Base-by-base conservation (phyloP, 1,284 basidiomycete genomes). In the Boletus subluridellus region DNA sequence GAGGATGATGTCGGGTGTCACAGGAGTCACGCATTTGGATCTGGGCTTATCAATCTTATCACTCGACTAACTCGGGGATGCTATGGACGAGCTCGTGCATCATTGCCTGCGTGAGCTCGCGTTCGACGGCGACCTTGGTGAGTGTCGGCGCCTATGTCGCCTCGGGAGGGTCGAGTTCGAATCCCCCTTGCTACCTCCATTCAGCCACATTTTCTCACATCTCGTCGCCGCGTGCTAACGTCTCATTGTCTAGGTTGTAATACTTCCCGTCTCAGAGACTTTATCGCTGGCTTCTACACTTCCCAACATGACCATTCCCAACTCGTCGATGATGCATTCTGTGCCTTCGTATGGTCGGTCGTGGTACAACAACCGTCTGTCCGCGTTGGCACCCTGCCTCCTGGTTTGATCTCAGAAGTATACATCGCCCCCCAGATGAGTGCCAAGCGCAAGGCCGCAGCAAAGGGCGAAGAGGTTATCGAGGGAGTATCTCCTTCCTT, bases 41-140 rank as follows among this genome's bases (percentile, higher is more conserved):
- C 46, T 30, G n/a, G 34, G 47, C 21, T 30, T 58, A 53, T 54
- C 49, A 61, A 49, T 49, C 35, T 49, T 49, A 49, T 49, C 48
- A 26, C 37, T 49, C 35, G 21, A 41, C 32, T 21, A 24, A 21
- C 21, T 21, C 21, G 21, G 30, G 21, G 21, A 42, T 4, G 5
- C 9, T 9, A 89, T 92, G 84, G 90, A 92, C 71, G 84, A 89
- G 63, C 83, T 92, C 55, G 73, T 92, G 42, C 83, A 84, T 61
- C 83, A 90, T 68, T 87, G 87, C 69, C 77, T 91, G 41, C 83
- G 86, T 55, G 87, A 93, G 71, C 78, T 93, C 26, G 82, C 90
- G 9, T 91, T 90, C 69, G 90, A 92, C 62, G 90, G 90, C n/a
- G 90, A 92, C 69, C 77, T 87, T 37, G 88, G 88, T 89, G 68